These are phyloP conservation scores for Scedosporium minutisporum DNA, from an alignment of 2,329 filamentous ascomycete genomes.

Conservation along the genomic window DNA sequence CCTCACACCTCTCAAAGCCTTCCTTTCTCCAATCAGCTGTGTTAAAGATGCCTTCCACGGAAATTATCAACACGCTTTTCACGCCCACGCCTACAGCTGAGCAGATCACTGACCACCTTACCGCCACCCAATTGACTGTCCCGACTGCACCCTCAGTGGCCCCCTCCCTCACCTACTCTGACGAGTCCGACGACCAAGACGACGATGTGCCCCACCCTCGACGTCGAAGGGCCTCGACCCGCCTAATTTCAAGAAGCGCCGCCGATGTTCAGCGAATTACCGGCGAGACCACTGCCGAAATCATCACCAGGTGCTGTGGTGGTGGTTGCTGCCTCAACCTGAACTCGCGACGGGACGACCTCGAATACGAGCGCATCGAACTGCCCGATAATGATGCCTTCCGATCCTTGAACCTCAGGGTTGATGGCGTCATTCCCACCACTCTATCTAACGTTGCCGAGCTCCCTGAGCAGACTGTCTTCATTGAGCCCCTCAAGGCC, in stretches of 20 bases:
- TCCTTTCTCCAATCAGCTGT: neutral
- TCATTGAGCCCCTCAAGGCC: slow-evolving; percentile 46
- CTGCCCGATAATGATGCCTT: slow-evolving; percentile 79
- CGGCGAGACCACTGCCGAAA: slow-evolving; percentile 51
- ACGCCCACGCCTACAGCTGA: slow-evolving; percentile 17
- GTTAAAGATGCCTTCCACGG: slow-evolving; percentile 12
- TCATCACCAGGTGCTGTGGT: slow-evolving; percentile 55
- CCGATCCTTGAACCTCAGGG: slow-evolving; percentile 64
- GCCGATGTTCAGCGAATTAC: slow-evolving; percentile 55
- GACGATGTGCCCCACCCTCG: slow-evolving; percentile 32
- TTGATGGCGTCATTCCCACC: slow-evolving; percentile 61
- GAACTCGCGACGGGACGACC: slow-evolving; percentile 30
- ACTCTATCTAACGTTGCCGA: slow-evolving; percentile 61
- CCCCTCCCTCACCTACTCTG: slow-evolving; percentile 54
- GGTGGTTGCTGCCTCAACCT: slow-evolving; percentile 53
- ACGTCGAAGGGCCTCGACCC: slow-evolving; percentile 58
- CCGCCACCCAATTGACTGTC: neutral
- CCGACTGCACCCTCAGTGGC: slow-evolving; percentile 36
- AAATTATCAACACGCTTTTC: slow-evolving; percentile 21
- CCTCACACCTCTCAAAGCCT: neutral
- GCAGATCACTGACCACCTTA: neutral
- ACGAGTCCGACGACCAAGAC: slow-evolving; percentile 51
- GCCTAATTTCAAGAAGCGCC: slow-evolving; percentile 54
- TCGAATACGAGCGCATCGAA: slow-evolving; percentile 43
- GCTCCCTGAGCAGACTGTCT: slow-evolving; percentile 66